Evolutionary conservation across 257 asterid genomes (phyloP).

Genomic region (Jacaranda mimosifolia): DNA sequence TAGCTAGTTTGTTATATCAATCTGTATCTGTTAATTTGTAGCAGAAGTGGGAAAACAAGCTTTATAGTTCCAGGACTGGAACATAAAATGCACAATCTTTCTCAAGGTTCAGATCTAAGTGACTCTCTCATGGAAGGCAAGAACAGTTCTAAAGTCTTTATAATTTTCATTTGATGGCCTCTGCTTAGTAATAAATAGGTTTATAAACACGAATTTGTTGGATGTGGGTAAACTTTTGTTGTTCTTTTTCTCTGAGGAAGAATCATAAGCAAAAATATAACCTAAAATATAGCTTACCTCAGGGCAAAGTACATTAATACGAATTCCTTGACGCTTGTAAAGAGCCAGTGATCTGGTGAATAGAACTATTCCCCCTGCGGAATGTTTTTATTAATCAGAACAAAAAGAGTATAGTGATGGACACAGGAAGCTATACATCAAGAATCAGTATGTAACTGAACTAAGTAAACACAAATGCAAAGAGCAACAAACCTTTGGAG

Average conservation of each 20-base stretch:
- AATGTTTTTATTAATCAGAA: slow-evolving; percentile 32
- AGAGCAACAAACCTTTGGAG: slow-evolving; percentile 73
- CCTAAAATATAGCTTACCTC: slow-evolving; percentile 61
- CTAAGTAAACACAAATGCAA: slow-evolving; percentile 23
- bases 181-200: slow-evolving; percentile 10
- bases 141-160: slow-evolving; percentile 5
- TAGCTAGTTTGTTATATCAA: slow-evolving; percentile 2
- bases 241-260: slow-evolving; percentile 3
- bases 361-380: slow-evolving; percentile 84
- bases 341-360: slow-evolving; percentile 87
- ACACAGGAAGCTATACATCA: slow-evolving; percentile 13
- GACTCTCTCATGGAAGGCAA: slow-evolving; percentile 10
- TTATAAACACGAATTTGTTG: slow-evolving; percentile 4
- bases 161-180: background rate
- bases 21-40: slow-evolving; percentile 16
- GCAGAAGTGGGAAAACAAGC: background rate
- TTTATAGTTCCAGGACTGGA: slow-evolving; percentile 4
- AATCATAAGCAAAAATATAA: slow-evolving; percentile 14
- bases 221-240: background rate
- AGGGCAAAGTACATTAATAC: slow-evolving; percentile 94
- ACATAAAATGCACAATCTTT: background rate
- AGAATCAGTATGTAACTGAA: slow-evolving; percentile 4
- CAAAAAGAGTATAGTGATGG: slow-evolving; percentile 18
- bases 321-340: slow-evolving; percentile 87
- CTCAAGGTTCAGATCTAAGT: slow-evolving; percentile 16